A percentile compares a stretch with the other conserved stretches of the same genome.
Evolutionary conservation across 2,329 filamentous ascomycete genomes (phyloP).

Genomic region (Alternaria gaisen): DNA sequence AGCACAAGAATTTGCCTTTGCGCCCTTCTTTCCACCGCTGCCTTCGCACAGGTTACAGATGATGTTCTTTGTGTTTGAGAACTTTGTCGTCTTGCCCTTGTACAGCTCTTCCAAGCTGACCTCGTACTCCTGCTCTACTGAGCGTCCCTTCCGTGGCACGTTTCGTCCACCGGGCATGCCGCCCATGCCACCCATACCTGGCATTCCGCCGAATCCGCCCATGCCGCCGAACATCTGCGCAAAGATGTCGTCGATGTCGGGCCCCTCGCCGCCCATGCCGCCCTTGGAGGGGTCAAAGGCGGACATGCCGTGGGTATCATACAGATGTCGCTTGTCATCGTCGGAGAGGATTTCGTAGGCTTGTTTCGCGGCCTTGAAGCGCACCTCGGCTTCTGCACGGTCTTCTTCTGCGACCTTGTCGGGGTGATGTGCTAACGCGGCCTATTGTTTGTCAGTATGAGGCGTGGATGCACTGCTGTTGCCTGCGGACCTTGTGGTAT

Average conservation of each 20-base stretch:
- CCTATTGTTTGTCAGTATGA: slow-evolving; percentile 59
- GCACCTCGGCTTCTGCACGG: slow-evolving; percentile 83
- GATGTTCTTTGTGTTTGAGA: slow-evolving; percentile 93
- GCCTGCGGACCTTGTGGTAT: slow-evolving; percentile 80
- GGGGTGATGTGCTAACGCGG: slow-evolving; percentile 87
- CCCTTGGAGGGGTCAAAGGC: slow-evolving; percentile 84
- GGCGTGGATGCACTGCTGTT: not conserved
- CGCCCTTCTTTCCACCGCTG: slow-evolving; percentile 88
- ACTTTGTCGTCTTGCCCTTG: slow-evolving; percentile 98
- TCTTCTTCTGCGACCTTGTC: slow-evolving; percentile 93
- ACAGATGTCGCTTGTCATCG: slow-evolving; percentile 89
- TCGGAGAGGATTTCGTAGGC: slow-evolving; percentile 98
- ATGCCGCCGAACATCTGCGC: slow-evolving; percentile 82
- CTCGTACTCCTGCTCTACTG: slow-evolving; percentile 91
- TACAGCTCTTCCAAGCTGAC: slow-evolving; percentile 94
- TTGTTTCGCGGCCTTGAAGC: slow-evolving; percentile 91
- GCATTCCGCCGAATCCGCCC: slow-evolving; percentile 55
- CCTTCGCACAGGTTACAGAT: slow-evolving; percentile 89
- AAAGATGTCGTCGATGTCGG: slow-evolving; percentile 91
- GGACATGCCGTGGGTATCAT: slow-evolving; percentile 94
- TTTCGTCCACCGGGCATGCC: slow-evolving; percentile 60
- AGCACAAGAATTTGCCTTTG: slow-evolving; percentile 82
- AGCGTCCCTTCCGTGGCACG: slow-evolving; percentile 73
- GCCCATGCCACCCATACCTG: slow-evolving; percentile 68
- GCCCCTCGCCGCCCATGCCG: slow-evolving; percentile 65